Conservation (phyloP, 1,284 basidiomycete genomes). For the Porogramme epimiltina region DNA sequence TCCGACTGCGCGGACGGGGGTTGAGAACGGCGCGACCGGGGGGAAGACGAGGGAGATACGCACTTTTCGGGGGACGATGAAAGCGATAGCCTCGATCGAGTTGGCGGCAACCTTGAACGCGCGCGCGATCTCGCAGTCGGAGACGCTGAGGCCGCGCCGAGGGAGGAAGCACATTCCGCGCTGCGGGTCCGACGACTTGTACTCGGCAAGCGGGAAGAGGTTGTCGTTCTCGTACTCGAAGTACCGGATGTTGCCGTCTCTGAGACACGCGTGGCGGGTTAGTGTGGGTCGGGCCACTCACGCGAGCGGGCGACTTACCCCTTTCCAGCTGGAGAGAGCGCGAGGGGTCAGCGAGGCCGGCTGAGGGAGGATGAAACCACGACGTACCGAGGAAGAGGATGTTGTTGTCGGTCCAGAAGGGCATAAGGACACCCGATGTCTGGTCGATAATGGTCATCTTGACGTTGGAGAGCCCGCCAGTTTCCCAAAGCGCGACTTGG, state of each 20-base stretch:
- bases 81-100: constrained; percentile 86
- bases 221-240: constrained; percentile 93
- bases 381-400: constrained; percentile 85
- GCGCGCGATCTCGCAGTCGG: constrained; percentile 94
- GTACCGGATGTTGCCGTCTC: constrained; percentile 94
- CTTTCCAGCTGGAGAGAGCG: constrained; percentile 61
- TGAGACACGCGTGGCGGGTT: constrained; percentile 30
- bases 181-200: constrained; percentile 91
- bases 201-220: constrained; percentile 80
- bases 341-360: background rate
- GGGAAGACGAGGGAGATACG: constrained; percentile 12
- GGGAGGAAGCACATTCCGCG: constrained; percentile 97
- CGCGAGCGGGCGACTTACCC: constrained; percentile 46
- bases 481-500: constrained; percentile 89
- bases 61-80: constrained; percentile 92
- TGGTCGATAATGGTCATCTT: constrained; percentile 85
- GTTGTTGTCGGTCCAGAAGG: constrained; percentile 95
- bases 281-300: constrained; percentile 12
- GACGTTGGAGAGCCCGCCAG: constrained; percentile 67
- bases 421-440: constrained; percentile 93
- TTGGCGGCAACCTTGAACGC: constrained; percentile 88
- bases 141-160: constrained; percentile 83
- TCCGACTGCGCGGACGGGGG: constrained; percentile 54
- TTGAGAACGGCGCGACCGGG: background rate
- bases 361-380: background rate